Conservation (phyloP, 805 yeast genomes). For the Kuraishia capsulata region DNA sequence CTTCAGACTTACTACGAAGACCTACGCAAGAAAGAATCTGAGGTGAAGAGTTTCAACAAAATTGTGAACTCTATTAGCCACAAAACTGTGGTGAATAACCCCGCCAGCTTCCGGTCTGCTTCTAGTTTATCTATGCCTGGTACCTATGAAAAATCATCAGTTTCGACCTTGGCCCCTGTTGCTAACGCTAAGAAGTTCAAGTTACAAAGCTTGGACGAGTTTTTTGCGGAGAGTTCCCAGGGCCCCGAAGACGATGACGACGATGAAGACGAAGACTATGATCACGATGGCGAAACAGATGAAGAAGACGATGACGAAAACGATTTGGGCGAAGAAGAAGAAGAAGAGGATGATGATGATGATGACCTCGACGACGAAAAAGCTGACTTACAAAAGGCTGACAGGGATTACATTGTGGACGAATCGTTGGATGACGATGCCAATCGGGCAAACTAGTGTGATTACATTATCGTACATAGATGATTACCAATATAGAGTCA, state of each 20-base stretch:
- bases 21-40: slow-evolving; percentile 21
- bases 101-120: not conserved
- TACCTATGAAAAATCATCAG: not conserved
- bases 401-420: no score
- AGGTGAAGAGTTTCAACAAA: slow-evolving; percentile 29
- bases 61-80: slow-evolving; percentile 12
- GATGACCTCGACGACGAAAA: not conserved
- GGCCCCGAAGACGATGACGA: slow-evolving; percentile 21
- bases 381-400: no score
- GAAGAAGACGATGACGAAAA: slow-evolving; percentile 23
- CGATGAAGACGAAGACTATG: slow-evolving; percentile 23
- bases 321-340: slow-evolving; percentile 18
- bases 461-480: no score
- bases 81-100: not conserved
- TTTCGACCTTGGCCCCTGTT: not conserved
- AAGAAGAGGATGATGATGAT: slow-evolving; percentile 10
- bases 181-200: slow-evolving; percentile 35
- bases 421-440: no score
- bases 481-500: no score
- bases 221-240: slow-evolving; percentile 47
- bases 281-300: slow-evolving; percentile 20
- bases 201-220: slow-evolving; percentile 80
- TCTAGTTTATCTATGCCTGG: not conserved
- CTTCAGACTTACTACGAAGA: slow-evolving; percentile 17
- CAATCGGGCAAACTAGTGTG: no score